phyloP scores from a whole-genome alignment of 2,329 filamentous ascomycete species.

The Ceratocystis alfenasii region DNA sequence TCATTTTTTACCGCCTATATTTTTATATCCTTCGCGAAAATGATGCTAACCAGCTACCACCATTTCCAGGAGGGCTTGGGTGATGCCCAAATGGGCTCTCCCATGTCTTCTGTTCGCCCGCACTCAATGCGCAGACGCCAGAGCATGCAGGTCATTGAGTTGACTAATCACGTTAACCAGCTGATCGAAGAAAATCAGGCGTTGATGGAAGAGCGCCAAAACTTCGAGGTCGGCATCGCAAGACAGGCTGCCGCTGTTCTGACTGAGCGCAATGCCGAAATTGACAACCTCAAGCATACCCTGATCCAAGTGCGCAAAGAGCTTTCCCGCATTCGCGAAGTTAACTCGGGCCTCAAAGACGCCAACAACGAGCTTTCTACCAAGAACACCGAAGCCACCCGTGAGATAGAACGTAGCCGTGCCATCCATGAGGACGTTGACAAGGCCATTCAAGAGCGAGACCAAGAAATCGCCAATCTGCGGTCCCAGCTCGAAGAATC shows the following conservation, averaged over 20 bases:
- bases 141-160: slow-evolving; percentile 91
- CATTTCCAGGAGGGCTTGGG: slow-evolving; percentile 72
- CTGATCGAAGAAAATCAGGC: slow-evolving; percentile 72
- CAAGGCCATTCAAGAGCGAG: slow-evolving; percentile 63
- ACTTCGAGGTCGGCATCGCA: slow-evolving; percentile 54
- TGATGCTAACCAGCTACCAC: slow-evolving; percentile 22
- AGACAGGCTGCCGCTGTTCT: slow-evolving; percentile 58
- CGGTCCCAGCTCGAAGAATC: slow-evolving; percentile 67
- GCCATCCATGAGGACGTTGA: slow-evolving; percentile 46
- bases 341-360: slow-evolving; percentile 67
- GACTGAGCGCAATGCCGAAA: slow-evolving; percentile 74
- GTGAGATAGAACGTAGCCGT: slow-evolving; percentile 58
- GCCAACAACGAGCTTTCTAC: slow-evolving; percentile 66
- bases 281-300: slow-evolving; percentile 66
- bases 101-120: slow-evolving; percentile 82
- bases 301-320: slow-evolving; percentile 73
- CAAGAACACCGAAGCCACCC: slow-evolving; percentile 52
- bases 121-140: slow-evolving; percentile 93
- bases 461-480: slow-evolving; percentile 68
- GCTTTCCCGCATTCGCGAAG: slow-evolving; percentile 64
- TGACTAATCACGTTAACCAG: slow-evolving; percentile 75
- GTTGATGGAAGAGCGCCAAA: slow-evolving; percentile 59
- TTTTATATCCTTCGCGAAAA: not conserved
- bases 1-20: not conserved
- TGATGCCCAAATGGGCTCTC: slow-evolving; percentile 74